Base-by-base conservation (phyloP, 208 protist species). In the Leishmania lainsoni region DNA sequence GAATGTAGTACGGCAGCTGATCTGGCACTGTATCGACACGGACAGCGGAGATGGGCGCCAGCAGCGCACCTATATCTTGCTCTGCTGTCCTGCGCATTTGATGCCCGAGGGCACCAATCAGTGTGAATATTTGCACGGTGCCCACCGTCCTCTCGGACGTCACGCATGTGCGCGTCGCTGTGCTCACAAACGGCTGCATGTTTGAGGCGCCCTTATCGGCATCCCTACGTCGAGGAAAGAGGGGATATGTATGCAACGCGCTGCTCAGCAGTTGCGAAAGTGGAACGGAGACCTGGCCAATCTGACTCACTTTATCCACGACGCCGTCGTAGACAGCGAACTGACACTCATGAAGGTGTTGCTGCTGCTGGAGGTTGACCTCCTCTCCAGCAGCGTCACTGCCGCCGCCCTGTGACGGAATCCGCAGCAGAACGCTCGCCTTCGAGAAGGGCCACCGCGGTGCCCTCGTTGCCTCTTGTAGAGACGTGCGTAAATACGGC, bases 321-420 rank as follows among this genome's bases (percentile, higher is more conserved):
- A 94, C 86, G 63, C 93, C 93, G 80, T 95, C 92, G 85, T 90
- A 97, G 6, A 97, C 89, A 59, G 80, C 80, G 49, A 95, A 86
- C 69, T 84, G 29, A 51, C 82, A 86, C 58, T 73, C 58, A 63
- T 82, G 82, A 26, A n/a, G n/a, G 32, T 42, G 42, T 16, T 42
- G 10, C 16, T 14, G 9, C 58, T 78, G 22, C 42, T 8, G 58
- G 32, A 42, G 54, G 32, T 26, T 58, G 12, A 48, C 56, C 74
- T 32, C 20, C 39, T 68, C 74, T 10, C 17, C 56, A 65, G 32
- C 14, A 54, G 5, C 42, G 45, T 73, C 58, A 69, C 29, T 14
- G 5, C 59, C 75, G 12, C 54, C 79, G 5, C 35, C 74, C 20
- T 17, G 39, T 35, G 71, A 22, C 26, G 79, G 71, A 26, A 97